Percentiles rank a stretch among this genome's conserved stretches.
Conservation (phyloP, 2,329 filamentous ascomycete genomes). For the Harringtonia aguacate region DNA sequence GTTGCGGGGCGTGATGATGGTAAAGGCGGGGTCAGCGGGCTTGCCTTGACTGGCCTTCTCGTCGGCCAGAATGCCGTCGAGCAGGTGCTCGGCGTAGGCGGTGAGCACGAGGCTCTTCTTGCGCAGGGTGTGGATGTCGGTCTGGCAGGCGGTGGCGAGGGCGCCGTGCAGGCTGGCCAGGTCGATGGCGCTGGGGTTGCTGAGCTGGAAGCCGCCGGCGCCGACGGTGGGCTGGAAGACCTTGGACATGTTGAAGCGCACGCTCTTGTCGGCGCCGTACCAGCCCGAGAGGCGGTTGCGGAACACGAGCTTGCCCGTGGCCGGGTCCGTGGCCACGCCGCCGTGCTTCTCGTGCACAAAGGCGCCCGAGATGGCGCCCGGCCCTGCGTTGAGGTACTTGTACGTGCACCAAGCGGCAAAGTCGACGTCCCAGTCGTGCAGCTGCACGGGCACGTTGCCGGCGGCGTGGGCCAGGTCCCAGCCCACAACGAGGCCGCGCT, state of each 20-base stretch:
- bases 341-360: slow-evolving; percentile 74
- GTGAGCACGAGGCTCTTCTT: slow-evolving; percentile 64
- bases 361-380: slow-evolving; percentile 67
- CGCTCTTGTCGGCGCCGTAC: slow-evolving; percentile 74
- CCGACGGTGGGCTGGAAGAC: slow-evolving; percentile 66
- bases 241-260: slow-evolving; percentile 77
- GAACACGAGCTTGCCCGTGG: slow-evolving; percentile 28
- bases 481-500: slow-evolving; percentile 40
- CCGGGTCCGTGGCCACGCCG: slow-evolving; percentile 34
- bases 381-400: slow-evolving; percentile 85
- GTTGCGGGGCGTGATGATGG: slow-evolving; percentile 59
- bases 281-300: slow-evolving; percentile 65
- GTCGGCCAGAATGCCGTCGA: slow-evolving; percentile 32
- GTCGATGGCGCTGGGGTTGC: slow-evolving; percentile 72
- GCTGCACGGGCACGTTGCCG: slow-evolving; percentile 67
- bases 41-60: slow-evolving; percentile 18
- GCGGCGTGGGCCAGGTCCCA: slow-evolving; percentile 57
- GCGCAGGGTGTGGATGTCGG: slow-evolving; percentile 57
- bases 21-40: slow-evolving; percentile 34
- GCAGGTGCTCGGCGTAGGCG: slow-evolving; percentile 61
- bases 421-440: slow-evolving; percentile 87
- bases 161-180: slow-evolving; percentile 64
- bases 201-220: slow-evolving; percentile 74
- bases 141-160: slow-evolving; percentile 62
- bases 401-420: slow-evolving; percentile 92